phyloP scores from a whole-genome alignment of 805 yeast genomes.

The Barnettozyma salicaria region DNA sequence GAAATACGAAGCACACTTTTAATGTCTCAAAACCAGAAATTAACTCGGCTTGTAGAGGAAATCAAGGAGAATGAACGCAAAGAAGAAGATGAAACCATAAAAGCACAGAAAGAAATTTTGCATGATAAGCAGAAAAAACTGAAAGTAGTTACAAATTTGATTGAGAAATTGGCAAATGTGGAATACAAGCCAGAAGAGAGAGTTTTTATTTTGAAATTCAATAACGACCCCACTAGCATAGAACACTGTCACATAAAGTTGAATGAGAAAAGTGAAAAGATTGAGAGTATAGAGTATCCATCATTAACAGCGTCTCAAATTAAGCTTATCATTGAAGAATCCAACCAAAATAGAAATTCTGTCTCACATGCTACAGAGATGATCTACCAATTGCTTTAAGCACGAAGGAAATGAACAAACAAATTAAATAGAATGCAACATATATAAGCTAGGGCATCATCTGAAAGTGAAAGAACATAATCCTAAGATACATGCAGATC shows the following conservation, averaged over 20 bases:
- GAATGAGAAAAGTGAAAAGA: neutral
- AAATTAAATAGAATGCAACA: neutral
- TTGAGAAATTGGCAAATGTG: slow-evolving; percentile 10
- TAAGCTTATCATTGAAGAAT: neutral
- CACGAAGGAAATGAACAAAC: slow-evolving; percentile 4
- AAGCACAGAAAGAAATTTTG: slow-evolving; percentile 5
- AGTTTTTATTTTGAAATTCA: slow-evolving; percentile 6
- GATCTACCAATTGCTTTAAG: neutral
- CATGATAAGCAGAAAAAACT: slow-evolving; percentile 15
- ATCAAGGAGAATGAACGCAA: slow-evolving; percentile 5
- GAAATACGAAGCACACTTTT: slow-evolving; percentile 1
- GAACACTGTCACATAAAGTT: slow-evolving; percentile 4
- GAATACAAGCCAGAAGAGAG: slow-evolving; percentile 6
- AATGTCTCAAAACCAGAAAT: slow-evolving; percentile 3
- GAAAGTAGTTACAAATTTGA: slow-evolving; percentile 9
- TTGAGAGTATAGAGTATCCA: slow-evolving; percentile 4
- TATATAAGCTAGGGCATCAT: neutral
- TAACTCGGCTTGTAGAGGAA: slow-evolving; percentile 7
- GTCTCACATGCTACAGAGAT: neutral
- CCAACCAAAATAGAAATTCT: slow-evolving; percentile 7
- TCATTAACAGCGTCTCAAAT: neutral
- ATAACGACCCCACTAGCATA: slow-evolving; percentile 1
- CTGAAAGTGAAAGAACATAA: too few species aligned
- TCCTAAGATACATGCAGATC: too few species aligned
- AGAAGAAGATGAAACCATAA: slow-evolving; percentile 3